Evolutionary conservation across 2,329 filamentous ascomycete species (phyloP).

Genomic region (Trichoderma cornu-damae): DNA sequence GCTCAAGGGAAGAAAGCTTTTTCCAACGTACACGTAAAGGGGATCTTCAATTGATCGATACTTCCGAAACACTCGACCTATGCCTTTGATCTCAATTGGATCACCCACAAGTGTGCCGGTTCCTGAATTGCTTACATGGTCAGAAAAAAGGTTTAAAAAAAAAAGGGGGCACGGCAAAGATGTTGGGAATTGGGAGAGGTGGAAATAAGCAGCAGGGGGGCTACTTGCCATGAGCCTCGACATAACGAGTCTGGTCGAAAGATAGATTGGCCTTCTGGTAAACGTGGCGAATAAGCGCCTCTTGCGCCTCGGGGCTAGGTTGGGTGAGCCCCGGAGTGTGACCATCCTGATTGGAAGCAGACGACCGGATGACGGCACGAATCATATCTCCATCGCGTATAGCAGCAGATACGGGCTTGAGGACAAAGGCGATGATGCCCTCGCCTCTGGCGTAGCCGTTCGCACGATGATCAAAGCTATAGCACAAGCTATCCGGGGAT

Average conservation of each 20-base stretch:
- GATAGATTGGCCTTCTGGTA: slow-evolving; percentile 26
- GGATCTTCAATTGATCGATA: slow-evolving; percentile 1
- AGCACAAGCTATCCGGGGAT: not conserved
- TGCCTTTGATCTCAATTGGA: slow-evolving; percentile 17
- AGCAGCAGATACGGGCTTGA: slow-evolving; percentile 48
- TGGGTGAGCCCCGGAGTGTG: slow-evolving; percentile 38
- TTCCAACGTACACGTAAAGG: slow-evolving; percentile 31
- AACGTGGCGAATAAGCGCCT: slow-evolving; percentile 28
- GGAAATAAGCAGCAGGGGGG: too few relatives aligned
- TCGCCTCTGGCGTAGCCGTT: slow-evolving; percentile 44
- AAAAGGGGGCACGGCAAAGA: too few relatives aligned
- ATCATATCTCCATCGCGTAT: slow-evolving; percentile 38
- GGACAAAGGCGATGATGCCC: slow-evolving; percentile 36
- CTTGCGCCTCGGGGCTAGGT: slow-evolving; percentile 33
- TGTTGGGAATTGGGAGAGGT: too few relatives aligned
- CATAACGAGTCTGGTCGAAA: slow-evolving; percentile 22
- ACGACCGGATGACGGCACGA: slow-evolving; percentile 34
- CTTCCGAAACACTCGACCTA: slow-evolving; percentile 15
- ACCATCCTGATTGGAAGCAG: slow-evolving; percentile 38
- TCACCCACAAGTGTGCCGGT: slow-evolving; percentile 22
- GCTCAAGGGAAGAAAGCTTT: too few relatives aligned
- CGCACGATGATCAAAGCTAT: slow-evolving; percentile 23
- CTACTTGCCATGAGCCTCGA: slow-evolving; percentile 23
- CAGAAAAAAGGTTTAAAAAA: too few relatives aligned
- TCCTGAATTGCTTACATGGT: not conserved